Percentiles rank a stretch among this genome's conserved stretches.
Evolutionary conservation across 106 monocot genomes (phyloP).

Genomic region (Allium fistulosum): DNA sequence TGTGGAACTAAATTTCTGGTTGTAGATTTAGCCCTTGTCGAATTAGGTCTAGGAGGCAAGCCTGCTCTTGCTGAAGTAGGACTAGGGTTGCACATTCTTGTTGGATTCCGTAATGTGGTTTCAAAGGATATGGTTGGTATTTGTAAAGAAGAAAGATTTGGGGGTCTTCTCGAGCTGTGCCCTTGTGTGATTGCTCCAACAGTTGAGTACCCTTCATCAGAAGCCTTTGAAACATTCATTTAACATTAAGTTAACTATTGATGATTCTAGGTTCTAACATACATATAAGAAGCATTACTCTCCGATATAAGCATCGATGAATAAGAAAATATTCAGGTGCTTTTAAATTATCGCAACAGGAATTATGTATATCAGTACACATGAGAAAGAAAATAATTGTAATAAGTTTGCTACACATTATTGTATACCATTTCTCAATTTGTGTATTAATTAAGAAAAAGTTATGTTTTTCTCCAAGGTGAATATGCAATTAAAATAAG

Average conservation of each 20-base stretch:
- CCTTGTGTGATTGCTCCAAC: constrained; percentile 16
- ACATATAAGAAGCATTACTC: neutral
- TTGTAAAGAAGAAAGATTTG: constrained; percentile 49
- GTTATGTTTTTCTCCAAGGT: too few relatives aligned
- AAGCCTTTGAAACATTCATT: constrained; percentile 15
- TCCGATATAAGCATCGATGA: too few relatives aligned
- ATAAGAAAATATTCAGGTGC: too few relatives aligned
- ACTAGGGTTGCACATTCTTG: constrained; percentile 17
- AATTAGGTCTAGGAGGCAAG: constrained; percentile 72
- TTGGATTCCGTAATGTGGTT: constrained; percentile 23
- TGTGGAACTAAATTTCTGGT: constrained; percentile 54
- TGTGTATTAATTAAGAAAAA: too few relatives aligned
- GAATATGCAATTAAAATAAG: too few relatives aligned
- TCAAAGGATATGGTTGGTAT: constrained; percentile 60
- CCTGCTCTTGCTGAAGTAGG: constrained; percentile 48
- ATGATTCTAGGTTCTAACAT: neutral
- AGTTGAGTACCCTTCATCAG: constrained; percentile 13
- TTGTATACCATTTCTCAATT: too few relatives aligned
- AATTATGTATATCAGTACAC: neutral
- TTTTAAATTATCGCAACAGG: neutral
- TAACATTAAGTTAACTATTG: neutral
- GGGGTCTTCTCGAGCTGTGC: constrained; percentile 32
- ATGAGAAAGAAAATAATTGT: neutral
- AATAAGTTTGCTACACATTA: neutral
- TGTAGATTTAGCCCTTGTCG: constrained; percentile 52